phyloP scores from a whole-genome alignment of 1,284 basidiomycete genomes.

The Pseudomicrostroma phylloplanum region DNA sequence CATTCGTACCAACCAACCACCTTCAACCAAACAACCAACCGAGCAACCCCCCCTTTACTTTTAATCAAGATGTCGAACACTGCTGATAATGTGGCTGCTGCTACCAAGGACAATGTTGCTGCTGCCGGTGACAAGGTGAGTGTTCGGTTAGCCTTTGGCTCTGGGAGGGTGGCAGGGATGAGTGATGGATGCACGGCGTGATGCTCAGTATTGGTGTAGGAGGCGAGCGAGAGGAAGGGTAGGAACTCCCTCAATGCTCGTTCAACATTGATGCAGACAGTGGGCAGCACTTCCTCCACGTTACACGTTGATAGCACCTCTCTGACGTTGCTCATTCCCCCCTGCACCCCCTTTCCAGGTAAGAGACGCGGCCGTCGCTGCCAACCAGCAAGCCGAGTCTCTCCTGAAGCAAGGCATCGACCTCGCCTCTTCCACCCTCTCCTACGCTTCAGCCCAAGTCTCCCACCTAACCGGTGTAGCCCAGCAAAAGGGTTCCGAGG shows the following conservation, averaged over 20 bases:
- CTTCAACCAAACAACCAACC: no score
- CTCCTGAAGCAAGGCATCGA: slow-evolving; percentile 14
- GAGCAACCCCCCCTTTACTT: no score
- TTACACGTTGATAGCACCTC: neutral
- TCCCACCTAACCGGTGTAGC: slow-evolving; percentile 9
- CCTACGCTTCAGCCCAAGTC: slow-evolving; percentile 6
- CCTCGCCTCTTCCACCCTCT: slow-evolving; percentile 8
- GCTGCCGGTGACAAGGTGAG: slow-evolving; percentile 9
- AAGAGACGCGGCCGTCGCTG: neutral
- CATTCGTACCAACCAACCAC: no score
- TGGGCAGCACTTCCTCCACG: neutral
- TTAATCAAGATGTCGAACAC: neutral
- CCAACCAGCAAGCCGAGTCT: slow-evolving; percentile 9
- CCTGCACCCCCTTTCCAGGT: neutral
- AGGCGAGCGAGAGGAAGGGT: no score
- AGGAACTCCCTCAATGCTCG: no score
- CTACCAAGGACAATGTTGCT: slow-evolving; percentile 6
- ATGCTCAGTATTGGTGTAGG: no score
- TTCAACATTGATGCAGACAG: neutral
- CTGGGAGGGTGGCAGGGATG: neutral
- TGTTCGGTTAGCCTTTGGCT: neutral
- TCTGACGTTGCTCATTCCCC: neutral
- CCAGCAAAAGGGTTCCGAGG: neutral
- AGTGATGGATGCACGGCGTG: no score
- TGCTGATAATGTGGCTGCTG: neutral